Conservation (phyloP, 139 green algal species). For the Spirogloea muscicola region DNA sequence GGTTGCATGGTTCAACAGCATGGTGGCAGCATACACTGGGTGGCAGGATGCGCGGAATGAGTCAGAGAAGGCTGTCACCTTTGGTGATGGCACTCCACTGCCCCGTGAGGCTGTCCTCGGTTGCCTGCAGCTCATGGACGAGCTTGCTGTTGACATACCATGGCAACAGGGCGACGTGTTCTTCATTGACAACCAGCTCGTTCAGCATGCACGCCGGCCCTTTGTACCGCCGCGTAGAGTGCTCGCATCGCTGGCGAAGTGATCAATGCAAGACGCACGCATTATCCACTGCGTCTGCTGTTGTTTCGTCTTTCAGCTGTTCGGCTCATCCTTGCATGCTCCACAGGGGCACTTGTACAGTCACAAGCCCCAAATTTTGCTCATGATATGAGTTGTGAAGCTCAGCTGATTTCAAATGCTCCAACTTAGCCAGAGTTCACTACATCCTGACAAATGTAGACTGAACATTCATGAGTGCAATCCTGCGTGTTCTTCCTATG, state of each 20-base stretch:
- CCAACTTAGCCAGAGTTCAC: too few relatives aligned
- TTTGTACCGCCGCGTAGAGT: conserved; percentile 20
- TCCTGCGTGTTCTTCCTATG: too few relatives aligned
- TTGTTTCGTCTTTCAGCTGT: too few relatives aligned
- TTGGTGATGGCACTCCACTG: conserved; percentile 20
- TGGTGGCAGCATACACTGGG: conserved; percentile 36
- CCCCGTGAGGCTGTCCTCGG: conserved; percentile 4
- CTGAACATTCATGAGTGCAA: too few relatives aligned
- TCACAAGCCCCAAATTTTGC: too few relatives aligned
- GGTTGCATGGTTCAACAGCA: conserved; percentile 40
- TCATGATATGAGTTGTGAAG: too few relatives aligned
- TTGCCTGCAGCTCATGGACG: conserved; percentile 26
- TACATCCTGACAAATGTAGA: too few relatives aligned
- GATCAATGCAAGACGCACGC: too few relatives aligned
- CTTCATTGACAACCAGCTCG: conserved; percentile 26
- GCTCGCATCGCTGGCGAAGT: conserved; percentile 37
- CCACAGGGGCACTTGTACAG: too few relatives aligned
- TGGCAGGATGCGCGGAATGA: conserved; percentile 43
- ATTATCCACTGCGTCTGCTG: too few relatives aligned
- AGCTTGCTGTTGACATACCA: conserved; percentile 12
- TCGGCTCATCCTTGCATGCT: too few relatives aligned
- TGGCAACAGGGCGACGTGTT: conserved; percentile 37
- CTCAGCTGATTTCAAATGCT: too few relatives aligned
- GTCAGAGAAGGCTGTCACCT: conserved; percentile 16
- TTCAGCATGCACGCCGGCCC: conserved; percentile 4